Evolutionary conservation across 192 early-diverging fungal species (phyloP).

Genomic region (Backusella australiensis): DNA sequence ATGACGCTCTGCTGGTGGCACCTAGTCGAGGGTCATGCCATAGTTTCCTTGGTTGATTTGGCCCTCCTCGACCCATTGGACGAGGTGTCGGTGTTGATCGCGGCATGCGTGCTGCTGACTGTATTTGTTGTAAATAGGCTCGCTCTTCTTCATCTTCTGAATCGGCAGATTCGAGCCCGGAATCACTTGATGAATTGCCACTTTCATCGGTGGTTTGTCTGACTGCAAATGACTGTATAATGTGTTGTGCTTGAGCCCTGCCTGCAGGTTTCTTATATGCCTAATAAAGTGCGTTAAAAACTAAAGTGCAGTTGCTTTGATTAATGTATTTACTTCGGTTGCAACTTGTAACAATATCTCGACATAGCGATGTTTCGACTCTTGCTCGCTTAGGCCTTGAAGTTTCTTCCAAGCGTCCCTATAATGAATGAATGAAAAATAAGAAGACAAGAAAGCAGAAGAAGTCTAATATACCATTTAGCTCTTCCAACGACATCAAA

Average conservation of each 20-base stretch:
- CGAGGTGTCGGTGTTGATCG: not conserved
- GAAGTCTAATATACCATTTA: conserved; percentile 34
- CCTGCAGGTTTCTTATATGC: conserved; percentile 29
- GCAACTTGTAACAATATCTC: conserved; percentile 26
- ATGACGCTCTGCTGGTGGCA: not conserved
- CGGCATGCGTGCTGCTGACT: not conserved
- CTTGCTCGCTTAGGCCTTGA: conserved; percentile 48
- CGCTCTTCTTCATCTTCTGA: conserved; percentile 34
- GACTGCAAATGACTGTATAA: conserved; percentile 35
- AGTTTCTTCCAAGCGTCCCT: conserved; percentile 44
- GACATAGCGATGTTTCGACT: conserved; percentile 40
- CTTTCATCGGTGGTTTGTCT: conserved; percentile 24
- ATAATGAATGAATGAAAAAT: not conserved
- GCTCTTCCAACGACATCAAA: conserved; percentile 49
- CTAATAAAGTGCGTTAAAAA: not conserved
- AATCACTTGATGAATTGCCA: conserved; percentile 23
- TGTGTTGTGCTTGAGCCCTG: conserved; percentile 32
- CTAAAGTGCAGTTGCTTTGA: not conserved
- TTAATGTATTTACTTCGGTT: conserved; percentile 19
- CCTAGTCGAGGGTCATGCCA: not conserved
- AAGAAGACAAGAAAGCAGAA: not conserved
- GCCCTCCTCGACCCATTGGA: not conserved
- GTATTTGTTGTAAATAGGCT: conserved; percentile 32
- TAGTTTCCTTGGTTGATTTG: not conserved
- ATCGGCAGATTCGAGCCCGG: not conserved